A percentile compares a stretch with the other conserved stretches of the same genome.
These are phyloP conservation scores for Dioscorea alata DNA, from an alignment of 106 monocot genomes.

Conservation along the genomic window DNA sequence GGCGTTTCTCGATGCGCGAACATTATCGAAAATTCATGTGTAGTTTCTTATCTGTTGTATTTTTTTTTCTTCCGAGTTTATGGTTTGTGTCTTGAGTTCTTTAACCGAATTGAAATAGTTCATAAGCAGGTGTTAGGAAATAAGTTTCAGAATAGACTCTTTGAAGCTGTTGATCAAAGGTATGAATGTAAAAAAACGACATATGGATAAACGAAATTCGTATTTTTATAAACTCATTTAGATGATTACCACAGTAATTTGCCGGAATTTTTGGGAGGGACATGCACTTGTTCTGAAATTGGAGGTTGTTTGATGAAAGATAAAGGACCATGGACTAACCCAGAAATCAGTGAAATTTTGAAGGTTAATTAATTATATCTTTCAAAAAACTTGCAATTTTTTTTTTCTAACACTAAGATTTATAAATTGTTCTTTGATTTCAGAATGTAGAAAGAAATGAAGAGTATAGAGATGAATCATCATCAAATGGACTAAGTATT, in stretches of 20 bases:
- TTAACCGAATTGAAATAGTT: neutral
- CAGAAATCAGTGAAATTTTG: slow-evolving; percentile 22
- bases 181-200: neutral
- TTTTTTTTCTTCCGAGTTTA: neutral
- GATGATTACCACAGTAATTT: slow-evolving; percentile 40
- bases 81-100: neutral
- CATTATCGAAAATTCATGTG: slow-evolving; percentile 58
- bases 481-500: too few species aligned
- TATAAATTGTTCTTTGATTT: too few species aligned
- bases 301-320: slow-evolving; percentile 56
- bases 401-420: too few species aligned
- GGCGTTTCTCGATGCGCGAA: slow-evolving; percentile 48
- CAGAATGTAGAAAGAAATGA: too few species aligned
- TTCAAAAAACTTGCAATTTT: too few species aligned
- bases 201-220: neutral
- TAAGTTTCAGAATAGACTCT: slow-evolving; percentile 33
- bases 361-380: slow-evolving; percentile 11
- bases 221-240: neutral
- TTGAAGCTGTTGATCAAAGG: slow-evolving; percentile 56
- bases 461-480: too few species aligned
- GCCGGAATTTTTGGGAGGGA: slow-evolving; percentile 60
- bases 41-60: neutral
- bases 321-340: slow-evolving; percentile 63
- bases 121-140: slow-evolving; percentile 45
- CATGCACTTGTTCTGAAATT: slow-evolving; percentile 38